Base-by-base conservation (phyloP, 108 stramenopile genomes). In the Skeletonema tropicum region DNA sequence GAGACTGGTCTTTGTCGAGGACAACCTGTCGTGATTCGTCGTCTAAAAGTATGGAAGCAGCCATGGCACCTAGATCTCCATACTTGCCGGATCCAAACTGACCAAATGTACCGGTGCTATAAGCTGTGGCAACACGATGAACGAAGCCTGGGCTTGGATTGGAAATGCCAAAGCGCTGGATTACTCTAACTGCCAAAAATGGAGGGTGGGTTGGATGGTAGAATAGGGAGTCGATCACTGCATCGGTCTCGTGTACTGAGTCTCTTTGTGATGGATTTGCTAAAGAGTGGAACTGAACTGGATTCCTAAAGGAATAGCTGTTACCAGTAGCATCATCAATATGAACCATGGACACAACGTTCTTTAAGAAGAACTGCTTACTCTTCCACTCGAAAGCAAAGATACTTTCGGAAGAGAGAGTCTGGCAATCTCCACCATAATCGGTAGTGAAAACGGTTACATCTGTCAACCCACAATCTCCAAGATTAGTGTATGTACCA, bases 21-120 rank as follows among this genome's bases (percentile, higher is more conserved):
- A 81, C 49, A 19, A 49, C 21, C 19, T 60, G 45, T 7, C 36
- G 60, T 25, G 83, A 60, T 66, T 88, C 87, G 9, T 58, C 60
- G 62, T 86, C 79, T 12, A 86, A 60, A 48, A 85, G 2, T 3
- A 86, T 61, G 19, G 84, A 77, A 26, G 85, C 85, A 29, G 80
- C 61, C 3, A 73, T 71, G 0, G 87, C 85, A 23, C 33, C 79
- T 12, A 88, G 58, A 60, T 80, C 73, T 0, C 87, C 87, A 49
- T 77, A 84, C 26, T 45, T 57, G 15, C 74, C 80, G 14, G 58
- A 30, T 2, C 85, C 87, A 59, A 81, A 77, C 6, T 10, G 8
- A 8, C 38, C 38, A 14, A 15, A 57, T 7, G 42, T 41, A 1
- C 80, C 80, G 14, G 7, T 49, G 5, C 6, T 32, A 49, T 78